phyloP scores from a whole-genome alignment of 148 eudicot species.

The Limonium bicolor region DNA sequence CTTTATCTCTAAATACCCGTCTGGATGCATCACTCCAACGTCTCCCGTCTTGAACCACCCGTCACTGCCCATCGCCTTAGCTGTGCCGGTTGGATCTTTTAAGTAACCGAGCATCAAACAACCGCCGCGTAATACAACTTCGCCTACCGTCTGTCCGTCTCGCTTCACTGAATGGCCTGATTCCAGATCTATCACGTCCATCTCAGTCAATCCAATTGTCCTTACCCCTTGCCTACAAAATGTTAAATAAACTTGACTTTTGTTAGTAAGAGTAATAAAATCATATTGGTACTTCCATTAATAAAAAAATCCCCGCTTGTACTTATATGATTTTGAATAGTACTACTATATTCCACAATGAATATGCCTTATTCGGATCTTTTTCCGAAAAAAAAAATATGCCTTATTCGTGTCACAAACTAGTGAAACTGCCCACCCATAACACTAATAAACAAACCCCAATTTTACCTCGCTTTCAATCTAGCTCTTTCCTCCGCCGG shows the following conservation, averaged over 20 bases:
- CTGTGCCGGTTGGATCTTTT: slow-evolving; percentile 20
- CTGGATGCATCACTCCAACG: slow-evolving; percentile 28
- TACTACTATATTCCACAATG: too few relatives aligned
- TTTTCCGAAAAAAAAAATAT: too few relatives aligned
- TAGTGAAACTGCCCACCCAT: too few relatives aligned
- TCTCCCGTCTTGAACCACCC: slow-evolving; percentile 39
- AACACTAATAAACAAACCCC: too few relatives aligned
- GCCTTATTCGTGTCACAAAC: too few relatives aligned
- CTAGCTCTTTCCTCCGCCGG: not conserved
- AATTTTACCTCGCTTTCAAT: slow-evolving; percentile 5
- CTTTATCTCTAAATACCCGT: slow-evolving; percentile 36
- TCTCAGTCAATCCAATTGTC: slow-evolving; percentile 6
- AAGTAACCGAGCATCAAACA: slow-evolving; percentile 27
- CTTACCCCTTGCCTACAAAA: slow-evolving; percentile 28
- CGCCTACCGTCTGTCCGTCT: slow-evolving; percentile 25
- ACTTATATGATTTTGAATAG: too few relatives aligned
- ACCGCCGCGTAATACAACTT: slow-evolving; percentile 26
- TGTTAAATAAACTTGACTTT: too few relatives aligned
- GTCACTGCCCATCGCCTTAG: slow-evolving; percentile 12
- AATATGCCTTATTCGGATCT: too few relatives aligned
- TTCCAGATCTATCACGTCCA: slow-evolving; percentile 15
- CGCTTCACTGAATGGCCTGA: slow-evolving; percentile 14
- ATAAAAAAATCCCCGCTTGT: too few relatives aligned
- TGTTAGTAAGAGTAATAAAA: too few relatives aligned
- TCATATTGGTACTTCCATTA: too few relatives aligned